Percentiles rank a stretch among this genome's conserved stretches.
Conservation (phyloP, 2,329 filamentous ascomycete genomes). For the Aquanectria penicillioides region DNA sequence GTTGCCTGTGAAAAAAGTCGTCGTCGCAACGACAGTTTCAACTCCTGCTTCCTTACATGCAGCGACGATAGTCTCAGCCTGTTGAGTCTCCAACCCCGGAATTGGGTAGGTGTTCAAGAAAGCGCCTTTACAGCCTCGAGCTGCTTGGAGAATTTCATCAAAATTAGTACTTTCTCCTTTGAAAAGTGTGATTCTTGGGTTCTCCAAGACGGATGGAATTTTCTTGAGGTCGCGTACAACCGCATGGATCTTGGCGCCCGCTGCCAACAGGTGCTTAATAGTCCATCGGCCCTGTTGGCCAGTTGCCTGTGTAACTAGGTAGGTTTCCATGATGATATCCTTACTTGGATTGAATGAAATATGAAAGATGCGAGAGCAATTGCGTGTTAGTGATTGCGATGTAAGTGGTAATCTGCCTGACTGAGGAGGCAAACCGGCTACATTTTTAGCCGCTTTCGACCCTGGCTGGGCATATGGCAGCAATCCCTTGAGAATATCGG, state of each 20-base stretch:
- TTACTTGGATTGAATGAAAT: too few relatives aligned
- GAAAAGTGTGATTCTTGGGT: slow-evolving; percentile 45
- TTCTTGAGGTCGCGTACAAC: slow-evolving; percentile 49
- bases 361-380: too few relatives aligned
- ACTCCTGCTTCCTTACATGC: slow-evolving; percentile 46
- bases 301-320: slow-evolving; percentile 48
- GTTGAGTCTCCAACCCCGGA: slow-evolving; percentile 41
- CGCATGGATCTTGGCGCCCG: slow-evolving; percentile 48
- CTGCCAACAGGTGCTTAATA: slow-evolving; percentile 46
- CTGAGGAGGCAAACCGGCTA: neutral
- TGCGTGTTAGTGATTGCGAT: neutral
- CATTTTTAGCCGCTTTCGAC: neutral
- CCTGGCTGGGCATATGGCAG: too few relatives aligned
- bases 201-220: slow-evolving; percentile 36
- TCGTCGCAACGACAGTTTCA: slow-evolving; percentile 40
- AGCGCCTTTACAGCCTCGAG: slow-evolving; percentile 46
- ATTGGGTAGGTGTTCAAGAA: slow-evolving; percentile 43
- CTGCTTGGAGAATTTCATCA: slow-evolving; percentile 44
- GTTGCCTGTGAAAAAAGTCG: slow-evolving; percentile 32
- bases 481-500: too few relatives aligned
- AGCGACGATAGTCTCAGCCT: slow-evolving; percentile 45
- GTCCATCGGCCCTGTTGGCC: slow-evolving; percentile 45
- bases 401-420: neutral
- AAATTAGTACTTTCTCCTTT: slow-evolving; percentile 47
- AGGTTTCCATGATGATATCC: slow-evolving; percentile 43